These are phyloP conservation scores for Russula sp. DNA, from an alignment of 768 basidiomycete genomes.

Conservation along the genomic window DNA sequence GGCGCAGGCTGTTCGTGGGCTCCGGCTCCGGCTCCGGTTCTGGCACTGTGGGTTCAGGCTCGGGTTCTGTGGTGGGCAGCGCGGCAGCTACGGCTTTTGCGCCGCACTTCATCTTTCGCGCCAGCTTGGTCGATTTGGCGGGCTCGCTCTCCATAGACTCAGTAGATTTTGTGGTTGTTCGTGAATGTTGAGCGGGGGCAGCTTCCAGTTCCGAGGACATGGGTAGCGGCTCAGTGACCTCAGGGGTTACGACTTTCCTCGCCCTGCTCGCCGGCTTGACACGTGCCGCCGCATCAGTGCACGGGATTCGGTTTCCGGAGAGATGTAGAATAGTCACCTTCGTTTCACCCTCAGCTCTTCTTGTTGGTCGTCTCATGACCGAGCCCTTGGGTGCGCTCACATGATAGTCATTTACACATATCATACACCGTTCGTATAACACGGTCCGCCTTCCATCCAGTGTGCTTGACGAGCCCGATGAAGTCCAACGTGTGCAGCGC, in stretches of 20 bases:
- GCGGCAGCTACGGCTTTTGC: constrained; percentile 1
- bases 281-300: neutral
- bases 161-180: constrained; percentile 25
- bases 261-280: neutral
- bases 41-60: neutral
- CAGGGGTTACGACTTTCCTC: constrained; percentile 9
- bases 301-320: neutral
- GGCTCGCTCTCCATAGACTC: constrained; percentile 20
- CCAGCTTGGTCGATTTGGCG: constrained; percentile 7
- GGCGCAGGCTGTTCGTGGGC: constrained; percentile 19
- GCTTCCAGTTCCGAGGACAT: constrained; percentile 2
- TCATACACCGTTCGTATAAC: constrained; percentile 66
- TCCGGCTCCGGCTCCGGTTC: constrained; percentile 19
- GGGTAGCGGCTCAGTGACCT: constrained; percentile 8
- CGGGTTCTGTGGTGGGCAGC: neutral
- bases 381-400: constrained; percentile 10
- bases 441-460: constrained; percentile 71
- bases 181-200: constrained; percentile 26
- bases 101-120: constrained; percentile 12
- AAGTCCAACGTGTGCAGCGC: constrained; percentile 79
- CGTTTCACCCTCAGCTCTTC: constrained; percentile 23
- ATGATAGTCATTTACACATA: constrained; percentile 3
- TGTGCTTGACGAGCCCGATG: constrained; percentile 75
- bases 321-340: constrained; percentile 22
- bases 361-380: constrained; percentile 22